Conservation (phyloP, 495 filamentous ascomycete species). For the Aspergillus steynii region DNA sequence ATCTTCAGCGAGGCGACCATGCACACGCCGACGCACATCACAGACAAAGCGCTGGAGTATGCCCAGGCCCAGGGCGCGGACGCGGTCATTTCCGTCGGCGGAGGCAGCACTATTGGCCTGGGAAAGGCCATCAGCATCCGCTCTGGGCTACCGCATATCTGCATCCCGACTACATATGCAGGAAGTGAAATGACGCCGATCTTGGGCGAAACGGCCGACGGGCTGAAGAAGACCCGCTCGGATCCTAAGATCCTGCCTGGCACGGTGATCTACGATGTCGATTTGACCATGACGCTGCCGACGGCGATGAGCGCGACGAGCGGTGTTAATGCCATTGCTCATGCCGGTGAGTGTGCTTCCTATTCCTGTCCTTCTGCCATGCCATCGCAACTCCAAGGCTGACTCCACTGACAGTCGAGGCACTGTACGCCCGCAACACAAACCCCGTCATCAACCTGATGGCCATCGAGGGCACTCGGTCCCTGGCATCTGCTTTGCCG, state of each 20-base stretch:
- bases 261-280: slow-evolving; percentile 70
- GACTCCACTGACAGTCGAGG: slow-evolving; percentile 51
- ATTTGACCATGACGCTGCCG: slow-evolving; percentile 66
- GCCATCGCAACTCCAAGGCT: background rate
- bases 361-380: background rate
- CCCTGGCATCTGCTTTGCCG: slow-evolving; percentile 57
- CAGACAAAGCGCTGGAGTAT: slow-evolving; percentile 58
- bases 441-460: slow-evolving; percentile 61
- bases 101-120: slow-evolving; percentile 65
- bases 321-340: slow-evolving; percentile 71
- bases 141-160: slow-evolving; percentile 63
- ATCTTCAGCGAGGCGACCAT: slow-evolving; percentile 65
- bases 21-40: slow-evolving; percentile 67
- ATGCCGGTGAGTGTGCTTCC: slow-evolving; percentile 47
- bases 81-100: slow-evolving; percentile 60
- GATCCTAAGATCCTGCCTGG: slow-evolving; percentile 66
- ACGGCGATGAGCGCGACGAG: slow-evolving; percentile 59
- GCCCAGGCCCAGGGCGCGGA: slow-evolving; percentile 51
- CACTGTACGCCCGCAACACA: slow-evolving; percentile 63
- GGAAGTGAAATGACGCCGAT: slow-evolving; percentile 72
- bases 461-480: slow-evolving; percentile 56
- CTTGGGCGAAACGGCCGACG: slow-evolving; percentile 64
- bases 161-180: slow-evolving; percentile 69
- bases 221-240: slow-evolving; percentile 63
- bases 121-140: slow-evolving; percentile 68